Conservation (phyloP, 305 asterid genomes). For the Fraxinus dipetala region DNA sequence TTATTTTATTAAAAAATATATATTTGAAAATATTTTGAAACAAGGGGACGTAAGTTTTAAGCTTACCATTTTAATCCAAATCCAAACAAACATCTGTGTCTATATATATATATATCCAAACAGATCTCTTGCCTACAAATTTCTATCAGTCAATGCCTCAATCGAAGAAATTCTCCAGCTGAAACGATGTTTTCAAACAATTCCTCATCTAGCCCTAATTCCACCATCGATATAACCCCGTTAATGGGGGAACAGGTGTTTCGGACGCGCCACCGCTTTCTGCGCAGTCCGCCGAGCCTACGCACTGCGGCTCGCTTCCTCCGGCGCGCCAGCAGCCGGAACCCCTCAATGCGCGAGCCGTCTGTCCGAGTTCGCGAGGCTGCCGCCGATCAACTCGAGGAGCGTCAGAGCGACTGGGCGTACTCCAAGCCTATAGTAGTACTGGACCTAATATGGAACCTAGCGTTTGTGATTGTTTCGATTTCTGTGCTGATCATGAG, state of each 20-base stretch:
- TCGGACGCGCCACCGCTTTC: slow-evolving; percentile 49
- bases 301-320: slow-evolving; percentile 82
- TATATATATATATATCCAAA: background rate
- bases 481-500: slow-evolving; percentile 60
- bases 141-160: background rate
- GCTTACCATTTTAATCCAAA: background rate
- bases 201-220: slow-evolving; percentile 18
- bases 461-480: slow-evolving; percentile 65
- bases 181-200: slow-evolving; percentile 28
- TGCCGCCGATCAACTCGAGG: slow-evolving; percentile 87
- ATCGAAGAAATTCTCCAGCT: slow-evolving; percentile 25
- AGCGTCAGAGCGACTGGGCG: slow-evolving; percentile 89
- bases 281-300: slow-evolving; percentile 60
- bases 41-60: no score
- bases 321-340: slow-evolving; percentile 75
- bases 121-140: background rate
- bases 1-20: no score
- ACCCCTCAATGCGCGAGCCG: slow-evolving; percentile 70
- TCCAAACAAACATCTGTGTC: background rate
- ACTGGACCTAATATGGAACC: slow-evolving; percentile 76
- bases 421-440: slow-evolving; percentile 80
- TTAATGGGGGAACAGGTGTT: slow-evolving; percentile 57
- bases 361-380: slow-evolving; percentile 81
- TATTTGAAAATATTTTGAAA: no score
- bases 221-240: slow-evolving; percentile 53